These are phyloP conservation scores for Sphaerulina vaccinii DNA, from an alignment of 2,329 filamentous ascomycete species.

Conservation along the genomic window DNA sequence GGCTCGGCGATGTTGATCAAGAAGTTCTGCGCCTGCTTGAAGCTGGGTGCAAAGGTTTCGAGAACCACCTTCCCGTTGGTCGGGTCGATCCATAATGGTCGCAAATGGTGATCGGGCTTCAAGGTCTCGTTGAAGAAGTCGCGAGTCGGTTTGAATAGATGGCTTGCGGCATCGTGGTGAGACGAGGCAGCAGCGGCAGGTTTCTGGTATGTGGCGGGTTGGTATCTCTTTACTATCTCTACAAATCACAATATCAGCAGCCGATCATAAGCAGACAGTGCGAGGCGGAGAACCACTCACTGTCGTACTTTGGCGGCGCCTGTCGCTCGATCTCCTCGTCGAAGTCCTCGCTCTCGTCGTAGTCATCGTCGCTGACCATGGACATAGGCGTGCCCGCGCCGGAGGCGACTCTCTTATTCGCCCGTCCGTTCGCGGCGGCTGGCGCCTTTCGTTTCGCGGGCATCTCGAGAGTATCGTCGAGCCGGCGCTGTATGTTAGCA, in stretches of 20 bases:
- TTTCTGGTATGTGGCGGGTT: conserved; percentile 51
- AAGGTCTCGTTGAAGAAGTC: conserved; percentile 82
- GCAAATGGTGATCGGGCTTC: conserved; percentile 84
- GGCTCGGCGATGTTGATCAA: conserved; percentile 95
- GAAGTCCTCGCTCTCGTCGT: conserved; percentile 48
- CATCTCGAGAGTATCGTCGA: conserved; percentile 29
- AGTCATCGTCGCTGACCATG: conserved; percentile 59
- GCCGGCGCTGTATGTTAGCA: neutral
- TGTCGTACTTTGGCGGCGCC: conserved; percentile 40
- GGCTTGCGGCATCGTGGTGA: conserved; percentile 55
- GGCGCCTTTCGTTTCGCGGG: conserved; percentile 42
- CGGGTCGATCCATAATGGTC: conserved; percentile 92
- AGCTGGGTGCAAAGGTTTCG: conserved; percentile 88
- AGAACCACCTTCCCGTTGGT: conserved; percentile 82
- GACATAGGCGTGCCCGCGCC: conserved; percentile 44
- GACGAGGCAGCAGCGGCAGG: conserved; percentile 35
- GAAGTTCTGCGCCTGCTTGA: conserved; percentile 86
- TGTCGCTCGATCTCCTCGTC: conserved; percentile 31
- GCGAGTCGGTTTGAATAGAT: conserved; percentile 55
- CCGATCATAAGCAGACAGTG: conserved; percentile 23
- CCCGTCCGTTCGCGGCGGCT: conserved; percentile 35
- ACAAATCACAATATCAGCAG: conserved; percentile 25
- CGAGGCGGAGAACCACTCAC: conserved; percentile 34
- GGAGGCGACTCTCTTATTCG: conserved; percentile 41
- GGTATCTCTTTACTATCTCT: conserved; percentile 53